Percentiles rank a stretch among this genome's conserved stretches.
Evolutionary conservation across 106 monocot genomes (phyloP).

Genomic region (Phalaenopsis aphrodite): DNA sequence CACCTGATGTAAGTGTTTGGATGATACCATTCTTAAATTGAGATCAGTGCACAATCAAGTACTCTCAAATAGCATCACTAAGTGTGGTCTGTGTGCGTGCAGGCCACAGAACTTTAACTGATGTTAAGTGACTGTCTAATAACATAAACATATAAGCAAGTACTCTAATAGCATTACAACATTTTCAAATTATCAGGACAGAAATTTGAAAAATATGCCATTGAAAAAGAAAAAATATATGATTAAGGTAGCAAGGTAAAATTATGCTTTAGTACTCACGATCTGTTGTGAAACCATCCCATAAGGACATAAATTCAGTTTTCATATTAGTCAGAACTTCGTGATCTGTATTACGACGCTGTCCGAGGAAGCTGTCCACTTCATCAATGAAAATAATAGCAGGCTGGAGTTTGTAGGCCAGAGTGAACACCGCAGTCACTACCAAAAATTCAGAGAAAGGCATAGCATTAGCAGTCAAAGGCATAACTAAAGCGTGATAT

Average conservation of each 20-base stretch:
- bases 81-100: not conserved
- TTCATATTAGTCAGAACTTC: conserved; percentile 98
- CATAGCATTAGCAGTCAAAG: not conserved
- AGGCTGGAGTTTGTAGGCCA: conserved; percentile 90
- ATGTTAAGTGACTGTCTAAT: not conserved
- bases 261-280: conserved; percentile 15
- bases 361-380: conserved; percentile 93
- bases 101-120: not conserved
- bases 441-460: conserved; percentile 9
- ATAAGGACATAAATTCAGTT: conserved; percentile 95
- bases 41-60: not conserved
- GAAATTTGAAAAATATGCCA: not conserved
- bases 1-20: not conserved
- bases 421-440: conserved; percentile 89
- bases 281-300: conserved; percentile 99
- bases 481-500: not conserved
- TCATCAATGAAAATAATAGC: conserved; percentile 98
- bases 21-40: not conserved
- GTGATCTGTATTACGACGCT: conserved; percentile 74
- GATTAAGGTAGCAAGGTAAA: not conserved
- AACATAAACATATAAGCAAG: not conserved
- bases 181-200: not conserved
- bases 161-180: not conserved
- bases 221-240: not conserved
- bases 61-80: not conserved